A percentile compares a stretch with the other conserved stretches of the same genome.
These are phyloP conservation scores for Talaromyces sp. DNA, from an alignment of 2,329 filamentous ascomycete genomes.

Conservation along the genomic window DNA sequence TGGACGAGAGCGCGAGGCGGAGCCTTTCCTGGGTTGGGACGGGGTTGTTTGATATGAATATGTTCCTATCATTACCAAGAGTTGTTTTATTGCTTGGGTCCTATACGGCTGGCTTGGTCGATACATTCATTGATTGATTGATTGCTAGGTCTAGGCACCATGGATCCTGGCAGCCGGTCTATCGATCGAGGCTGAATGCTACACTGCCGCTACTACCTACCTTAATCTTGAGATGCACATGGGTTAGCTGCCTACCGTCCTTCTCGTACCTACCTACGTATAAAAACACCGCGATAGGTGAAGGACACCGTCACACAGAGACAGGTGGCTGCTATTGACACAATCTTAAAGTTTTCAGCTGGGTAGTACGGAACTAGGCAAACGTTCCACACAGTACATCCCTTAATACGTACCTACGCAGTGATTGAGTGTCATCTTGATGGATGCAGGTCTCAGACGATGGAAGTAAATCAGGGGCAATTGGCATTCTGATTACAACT, in stretches of 20 bases:
- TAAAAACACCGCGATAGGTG: no score
- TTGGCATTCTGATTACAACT: not conserved
- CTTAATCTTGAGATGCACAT: not conserved
- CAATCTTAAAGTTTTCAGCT: not conserved
- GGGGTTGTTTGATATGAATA: no score
- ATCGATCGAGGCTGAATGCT: conserved; percentile 2
- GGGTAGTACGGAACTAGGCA: not conserved
- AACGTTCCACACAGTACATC: not conserved
- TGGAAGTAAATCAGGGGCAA: conserved; percentile 2
- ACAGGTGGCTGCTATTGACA: not conserved
- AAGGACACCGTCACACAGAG: not conserved
- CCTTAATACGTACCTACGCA: no score
- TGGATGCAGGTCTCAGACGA: conserved; percentile 3
- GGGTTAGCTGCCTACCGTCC: not conserved
- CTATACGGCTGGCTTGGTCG: not conserved
- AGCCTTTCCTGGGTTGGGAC: not conserved
- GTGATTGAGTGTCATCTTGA: not conserved
- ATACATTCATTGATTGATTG: not conserved
- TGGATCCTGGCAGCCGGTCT: not conserved
- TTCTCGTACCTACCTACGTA: no score
- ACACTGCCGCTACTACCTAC: not conserved
- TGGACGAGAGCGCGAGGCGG: not conserved
- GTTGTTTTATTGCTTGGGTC: not conserved
- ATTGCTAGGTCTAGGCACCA: not conserved
- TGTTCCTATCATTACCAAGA: no score